These are phyloP conservation scores for Picea abies DNA, from an alignment of 83 land plant species.

Conservation along the genomic window DNA sequence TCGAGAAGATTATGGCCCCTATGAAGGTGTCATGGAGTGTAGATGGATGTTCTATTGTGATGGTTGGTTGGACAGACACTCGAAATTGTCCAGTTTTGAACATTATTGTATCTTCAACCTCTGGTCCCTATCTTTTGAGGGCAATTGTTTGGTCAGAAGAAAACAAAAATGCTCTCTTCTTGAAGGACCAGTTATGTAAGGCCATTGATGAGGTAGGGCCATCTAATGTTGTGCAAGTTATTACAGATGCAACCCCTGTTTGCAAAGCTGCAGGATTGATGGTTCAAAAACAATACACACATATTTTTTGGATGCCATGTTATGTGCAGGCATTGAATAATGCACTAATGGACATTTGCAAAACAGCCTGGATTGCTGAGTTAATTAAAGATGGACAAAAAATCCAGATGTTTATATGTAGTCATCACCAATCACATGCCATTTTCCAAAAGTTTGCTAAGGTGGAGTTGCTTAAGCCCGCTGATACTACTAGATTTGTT, in stretches of 20 bases:
- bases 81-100: neutral
- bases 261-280: neutral
- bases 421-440: too few relatives aligned
- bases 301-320: neutral
- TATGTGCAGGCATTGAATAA: neutral
- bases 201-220: neutral
- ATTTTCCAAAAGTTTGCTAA: neutral
- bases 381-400: neutral
- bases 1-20: neutral
- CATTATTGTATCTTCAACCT: neutral
- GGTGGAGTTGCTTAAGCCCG: neutral
- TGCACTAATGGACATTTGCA: neutral
- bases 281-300: neutral
- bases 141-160: constrained; percentile 27
- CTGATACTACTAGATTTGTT: too few relatives aligned
- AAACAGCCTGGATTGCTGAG: neutral
- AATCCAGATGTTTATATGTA: constrained; percentile 3
- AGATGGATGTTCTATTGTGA: neutral
- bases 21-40: neutral
- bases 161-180: constrained; percentile 17
- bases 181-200: neutral
- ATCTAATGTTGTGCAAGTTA: neutral
- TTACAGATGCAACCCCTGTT: neutral
- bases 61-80: neutral
- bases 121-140: constrained; percentile 22